Conservation (phyloP, 192 early-diverging fungal species). For the Backusella psychrophila region DNA sequence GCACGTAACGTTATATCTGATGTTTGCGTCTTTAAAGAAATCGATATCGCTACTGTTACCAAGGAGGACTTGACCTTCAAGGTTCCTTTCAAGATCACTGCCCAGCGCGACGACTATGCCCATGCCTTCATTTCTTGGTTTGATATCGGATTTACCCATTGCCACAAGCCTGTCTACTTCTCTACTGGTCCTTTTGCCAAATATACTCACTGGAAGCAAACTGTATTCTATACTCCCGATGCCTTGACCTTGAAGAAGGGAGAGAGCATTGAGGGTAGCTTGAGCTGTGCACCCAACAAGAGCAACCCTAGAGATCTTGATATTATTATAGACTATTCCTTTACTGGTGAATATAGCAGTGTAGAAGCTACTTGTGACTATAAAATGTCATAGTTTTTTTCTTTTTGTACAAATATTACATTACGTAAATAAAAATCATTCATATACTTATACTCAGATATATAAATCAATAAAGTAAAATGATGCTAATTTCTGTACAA, state of each 20-base stretch:
- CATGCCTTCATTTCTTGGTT: slow-evolving; percentile 96
- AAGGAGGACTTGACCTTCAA: slow-evolving; percentile 85
- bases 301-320: slow-evolving; percentile 94
- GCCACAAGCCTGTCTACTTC: slow-evolving; percentile 82
- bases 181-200: slow-evolving; percentile 78
- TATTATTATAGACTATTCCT: slow-evolving; percentile 74
- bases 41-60: slow-evolving; percentile 82
- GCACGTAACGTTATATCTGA: slow-evolving; percentile 79
- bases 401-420: neutral
- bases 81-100: slow-evolving; percentile 76
- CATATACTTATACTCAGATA: neutral
- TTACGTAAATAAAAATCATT: neutral
- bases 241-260: slow-evolving; percentile 72
- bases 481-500: too few species aligned
- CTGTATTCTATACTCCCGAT: slow-evolving; percentile 90
- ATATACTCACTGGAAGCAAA: slow-evolving; percentile 99
- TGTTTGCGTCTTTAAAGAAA: slow-evolving; percentile 67
- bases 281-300: slow-evolving; percentile 62
- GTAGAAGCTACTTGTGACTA: slow-evolving; percentile 26
- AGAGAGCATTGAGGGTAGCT: slow-evolving; percentile 59
- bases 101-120: slow-evolving; percentile 80
- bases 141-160: slow-evolving; percentile 91
- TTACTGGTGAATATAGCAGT: slow-evolving; percentile 47
- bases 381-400: slow-evolving; percentile 26
- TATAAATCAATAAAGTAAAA: neutral